These are phyloP conservation scores for Adiantum capillusveneris DNA, from an alignment of 75 land plant species.

Conservation along the genomic window DNA sequence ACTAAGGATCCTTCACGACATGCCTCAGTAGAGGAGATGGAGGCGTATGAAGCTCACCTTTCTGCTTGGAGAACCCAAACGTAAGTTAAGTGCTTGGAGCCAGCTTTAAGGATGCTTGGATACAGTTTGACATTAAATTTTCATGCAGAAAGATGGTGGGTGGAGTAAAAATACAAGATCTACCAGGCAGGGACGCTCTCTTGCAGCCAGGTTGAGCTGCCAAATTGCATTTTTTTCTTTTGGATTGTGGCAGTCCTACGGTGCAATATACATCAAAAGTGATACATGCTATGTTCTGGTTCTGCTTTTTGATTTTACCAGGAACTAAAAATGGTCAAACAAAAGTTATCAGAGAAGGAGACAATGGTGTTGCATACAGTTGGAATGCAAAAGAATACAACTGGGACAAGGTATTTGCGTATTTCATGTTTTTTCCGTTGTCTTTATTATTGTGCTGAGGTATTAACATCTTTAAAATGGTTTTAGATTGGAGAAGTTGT, in stretches of 20 bases:
- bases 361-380: constrained; percentile 91
- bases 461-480: too few species aligned
- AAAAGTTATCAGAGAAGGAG: constrained; percentile 84
- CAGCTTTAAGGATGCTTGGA: too few species aligned
- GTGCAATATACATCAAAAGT: too few species aligned
- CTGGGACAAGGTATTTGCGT: constrained; percentile 77
- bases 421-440: background rate
- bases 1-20: constrained; percentile 37
- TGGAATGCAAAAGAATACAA: constrained; percentile 68
- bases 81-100: constrained; percentile 22
- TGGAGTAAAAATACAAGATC: constrained; percentile 73
- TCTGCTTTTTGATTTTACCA: constrained; percentile 17
- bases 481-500: constrained; percentile 94
- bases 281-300: too few species aligned
- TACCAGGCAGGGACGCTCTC: constrained; percentile 88
- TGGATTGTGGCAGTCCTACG: too few species aligned
- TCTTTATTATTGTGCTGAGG: constrained; percentile 1
- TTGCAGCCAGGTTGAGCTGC: constrained; percentile 57
- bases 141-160: constrained; percentile 81
- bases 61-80: constrained; percentile 51
- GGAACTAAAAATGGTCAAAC: constrained; percentile 79
- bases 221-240: too few species aligned
- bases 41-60: constrained; percentile 50
- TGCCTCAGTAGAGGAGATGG: constrained; percentile 48
- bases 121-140: background rate